A percentile compares a stretch with the other conserved stretches of the same genome.
These are phyloP conservation scores for Dictyostelium brefeldianum DNA, from an alignment of 78 protist species.

Conservation along the genomic window DNA sequence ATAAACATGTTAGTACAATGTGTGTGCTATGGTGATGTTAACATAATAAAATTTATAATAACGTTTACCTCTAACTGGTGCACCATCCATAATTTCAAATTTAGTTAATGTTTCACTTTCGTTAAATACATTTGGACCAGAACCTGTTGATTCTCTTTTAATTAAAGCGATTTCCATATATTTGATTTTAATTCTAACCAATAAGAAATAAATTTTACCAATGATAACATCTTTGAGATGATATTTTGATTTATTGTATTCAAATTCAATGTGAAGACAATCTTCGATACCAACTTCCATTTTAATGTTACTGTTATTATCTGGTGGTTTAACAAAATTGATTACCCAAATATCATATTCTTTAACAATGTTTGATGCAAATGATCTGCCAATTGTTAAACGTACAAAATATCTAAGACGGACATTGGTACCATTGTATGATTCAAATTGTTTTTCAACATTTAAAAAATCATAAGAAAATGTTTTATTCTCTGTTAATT, in stretches of 20 bases:
- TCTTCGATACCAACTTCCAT: slow-evolving; percentile 99
- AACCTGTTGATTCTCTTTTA: slow-evolving; percentile 94
- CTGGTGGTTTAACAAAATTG: slow-evolving; percentile 77
- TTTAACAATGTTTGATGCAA: slow-evolving; percentile 78
- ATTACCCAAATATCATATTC: slow-evolving; percentile 96
- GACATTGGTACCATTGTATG: slow-evolving; percentile 97
- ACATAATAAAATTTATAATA: no score
- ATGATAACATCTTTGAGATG: slow-evolving; percentile 95
- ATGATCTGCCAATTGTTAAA: slow-evolving; percentile 83
- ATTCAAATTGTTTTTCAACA: slow-evolving; percentile 93
- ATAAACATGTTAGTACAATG: no score
- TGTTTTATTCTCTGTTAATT: slow-evolving; percentile 31
- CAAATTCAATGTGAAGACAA: slow-evolving; percentile 99
- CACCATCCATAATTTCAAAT: slow-evolving; percentile 99
- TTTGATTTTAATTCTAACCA: slow-evolving; percentile 92
- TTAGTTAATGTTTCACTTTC: slow-evolving; percentile 95
- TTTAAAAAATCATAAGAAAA: slow-evolving; percentile 84
- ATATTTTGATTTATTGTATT: slow-evolving; percentile 95
- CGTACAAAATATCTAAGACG: slow-evolving; percentile 93
- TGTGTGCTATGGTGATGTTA: no score
- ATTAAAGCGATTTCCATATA: slow-evolving; percentile 96
- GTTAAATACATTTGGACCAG: slow-evolving; percentile 84
- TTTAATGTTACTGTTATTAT: slow-evolving; percentile 89
- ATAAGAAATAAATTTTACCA: slow-evolving; percentile 95
- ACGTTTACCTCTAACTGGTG: slow-evolving; percentile 94